Conservation (phyloP, 2,329 filamentous ascomycete species). For the Aphanoascus verrucosus region DNA sequence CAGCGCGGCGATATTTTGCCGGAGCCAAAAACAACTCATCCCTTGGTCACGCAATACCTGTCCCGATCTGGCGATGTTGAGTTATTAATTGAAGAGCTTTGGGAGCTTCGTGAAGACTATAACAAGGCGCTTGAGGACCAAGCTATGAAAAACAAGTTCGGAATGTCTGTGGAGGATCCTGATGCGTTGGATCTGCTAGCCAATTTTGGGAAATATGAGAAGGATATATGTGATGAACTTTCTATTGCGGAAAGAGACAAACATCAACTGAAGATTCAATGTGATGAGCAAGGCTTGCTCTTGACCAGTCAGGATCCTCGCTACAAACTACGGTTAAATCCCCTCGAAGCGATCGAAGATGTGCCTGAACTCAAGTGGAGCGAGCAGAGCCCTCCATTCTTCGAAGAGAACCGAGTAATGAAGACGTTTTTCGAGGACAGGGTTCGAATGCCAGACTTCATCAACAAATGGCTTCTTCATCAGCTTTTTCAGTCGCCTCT, state of each 20-base stretch:
- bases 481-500: conserved; percentile 24
- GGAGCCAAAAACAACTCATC: background rate
- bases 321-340: background rate
- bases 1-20: background rate
- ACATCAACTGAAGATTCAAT: conserved; percentile 17
- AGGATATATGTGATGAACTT: conserved; percentile 19
- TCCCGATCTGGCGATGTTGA: conserved; percentile 2
- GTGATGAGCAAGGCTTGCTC: conserved; percentile 16
- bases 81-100: conserved; percentile 8
- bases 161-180: background rate
- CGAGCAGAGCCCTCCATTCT: conserved; percentile 17
- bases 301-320: background rate
- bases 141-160: background rate
- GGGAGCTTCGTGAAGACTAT: conserved; percentile 9
- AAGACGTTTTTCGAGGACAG: conserved; percentile 5
- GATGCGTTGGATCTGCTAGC: conserved; percentile 18
- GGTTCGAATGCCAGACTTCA: conserved; percentile 18
- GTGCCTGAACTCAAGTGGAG: conserved; percentile 2
- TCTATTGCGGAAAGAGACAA: conserved; percentile 16
- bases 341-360: background rate
- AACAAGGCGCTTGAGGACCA: conserved; percentile 5
- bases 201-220: conserved; percentile 19
- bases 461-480: conserved; percentile 27
- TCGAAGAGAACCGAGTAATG: conserved; percentile 14
- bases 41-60: conserved; percentile 9